phyloP scores from a whole-genome alignment of 257 asterid genomes.

The Thymus mandschuricus region DNA sequence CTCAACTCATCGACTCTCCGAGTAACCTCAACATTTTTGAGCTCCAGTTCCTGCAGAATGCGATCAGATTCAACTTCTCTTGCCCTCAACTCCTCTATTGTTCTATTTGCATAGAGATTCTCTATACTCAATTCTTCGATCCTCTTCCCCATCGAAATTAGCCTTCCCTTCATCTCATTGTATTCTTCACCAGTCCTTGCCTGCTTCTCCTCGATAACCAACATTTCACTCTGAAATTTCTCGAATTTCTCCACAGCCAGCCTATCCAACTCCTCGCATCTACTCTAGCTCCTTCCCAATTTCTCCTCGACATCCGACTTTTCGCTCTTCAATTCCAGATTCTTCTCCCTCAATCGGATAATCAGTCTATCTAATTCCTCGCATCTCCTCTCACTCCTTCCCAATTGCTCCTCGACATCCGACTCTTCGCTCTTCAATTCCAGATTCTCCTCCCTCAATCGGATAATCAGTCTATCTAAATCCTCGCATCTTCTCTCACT shows the following conservation, averaged over 20 bases:
- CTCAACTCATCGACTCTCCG: too few relatives aligned
- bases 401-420: not conserved
- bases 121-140: too few relatives aligned
- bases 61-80: too few relatives aligned
- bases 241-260: not conserved
- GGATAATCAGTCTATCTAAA: not conserved
- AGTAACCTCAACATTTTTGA: too few relatives aligned
- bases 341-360: not conserved
- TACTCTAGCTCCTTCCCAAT: not conserved
- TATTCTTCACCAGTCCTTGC: too few relatives aligned
- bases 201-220: not conserved
- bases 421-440: not conserved
- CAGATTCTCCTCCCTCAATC: not conserved
- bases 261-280: not conserved
- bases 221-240: not conserved
- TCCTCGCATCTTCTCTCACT: slow-evolving; percentile 9
- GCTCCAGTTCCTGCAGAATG: too few relatives aligned
- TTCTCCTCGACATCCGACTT: not conserved
- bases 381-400: not conserved
- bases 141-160: too few relatives aligned
- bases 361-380: not conserved
- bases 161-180: too few relatives aligned
- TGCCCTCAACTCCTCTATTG: too few relatives aligned
- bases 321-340: not conserved
- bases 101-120: too few relatives aligned